Evolutionary conservation across 78 protist genomes (phyloP), one percentile per base, ranked within the genome.

Genomic region (Neovahlkampfia damariscottae): DNA sequence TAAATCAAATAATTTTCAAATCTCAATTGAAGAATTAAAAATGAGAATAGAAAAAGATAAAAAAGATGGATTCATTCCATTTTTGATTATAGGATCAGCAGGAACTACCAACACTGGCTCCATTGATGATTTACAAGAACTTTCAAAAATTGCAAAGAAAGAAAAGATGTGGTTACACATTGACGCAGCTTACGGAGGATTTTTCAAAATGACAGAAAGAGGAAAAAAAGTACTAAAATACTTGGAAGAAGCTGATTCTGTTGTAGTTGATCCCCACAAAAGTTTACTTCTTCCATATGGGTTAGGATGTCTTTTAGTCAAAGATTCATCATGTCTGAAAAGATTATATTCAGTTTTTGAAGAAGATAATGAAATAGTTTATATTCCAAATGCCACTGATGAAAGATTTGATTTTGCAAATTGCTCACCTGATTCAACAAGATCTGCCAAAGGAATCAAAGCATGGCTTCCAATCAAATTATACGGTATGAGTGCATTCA

Each of bases 161-260:
- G 4, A 71, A 39, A 4, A 4, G 4, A 19, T 5, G 28, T 71
- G 74, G 74, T 2, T 37, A 30, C 74, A 71, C 74, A 41, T 71
- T 36, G 74, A 71, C 40, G 74, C 70, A 8, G 74, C 74, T 19
- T 71, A 71, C 74, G 74, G 74, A 2, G 74, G 74, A n/a, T 5
- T 71, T 8, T 5, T 71, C 8, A 4, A 4, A 19, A 30, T 71
- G 74, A 71, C 74, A 29, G 40, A 71, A 30, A 2, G 66, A 19
- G 74, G 74, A 19, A 2, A 4, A 4, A 2, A 2, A 30, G 2
- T 5, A 41, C 29, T 71, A 41, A 4, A 2, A 8, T 39, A 41
- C 4, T 3, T 71, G 36, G 4, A 4, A 2, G 70, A 2, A 2
- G 74, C 74, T 30, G 74, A 71, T 4, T 37, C 62, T 8, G 74